A percentile compares a stretch with the other conserved stretches of the same genome.
Conservation (phyloP, 2,329 filamentous ascomycete genomes). For the Monosporascus ibericus region DNA sequence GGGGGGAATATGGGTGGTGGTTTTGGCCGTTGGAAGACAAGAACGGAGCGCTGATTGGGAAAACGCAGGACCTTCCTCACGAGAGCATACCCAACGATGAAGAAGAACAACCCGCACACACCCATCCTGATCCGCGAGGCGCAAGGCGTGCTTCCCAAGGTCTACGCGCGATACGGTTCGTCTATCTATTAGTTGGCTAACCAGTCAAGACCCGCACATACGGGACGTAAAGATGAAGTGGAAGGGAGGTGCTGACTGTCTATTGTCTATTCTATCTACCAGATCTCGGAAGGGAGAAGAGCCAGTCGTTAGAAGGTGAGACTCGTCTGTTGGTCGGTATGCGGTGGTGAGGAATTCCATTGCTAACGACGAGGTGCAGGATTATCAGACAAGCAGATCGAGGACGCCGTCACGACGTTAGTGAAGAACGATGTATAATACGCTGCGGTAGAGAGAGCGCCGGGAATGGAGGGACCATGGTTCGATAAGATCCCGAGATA, state of each 20-base stretch:
- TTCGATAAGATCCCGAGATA: too few relatives aligned
- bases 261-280: constrained; percentile 1
- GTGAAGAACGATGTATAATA: constrained; percentile 37
- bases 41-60: background rate
- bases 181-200: constrained; percentile 6
- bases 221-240: too few relatives aligned
- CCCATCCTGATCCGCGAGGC: constrained; percentile 96
- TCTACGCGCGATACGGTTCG: constrained; percentile 91
- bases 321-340: too few relatives aligned
- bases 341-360: too few relatives aligned
- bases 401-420: constrained; percentile 49
- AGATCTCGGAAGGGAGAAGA: constrained; percentile 54
- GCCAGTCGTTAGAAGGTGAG: constrained; percentile 47
- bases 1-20: too few relatives aligned
- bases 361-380: constrained; percentile 24
- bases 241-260: constrained; percentile 13
- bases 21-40: too few relatives aligned
- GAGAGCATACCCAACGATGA: constrained; percentile 94
- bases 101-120: constrained; percentile 93
- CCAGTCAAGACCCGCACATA: background rate
- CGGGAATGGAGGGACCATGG: too few relatives aligned
- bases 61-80: constrained; percentile 73
- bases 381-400: constrained; percentile 55
- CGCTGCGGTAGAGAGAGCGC: too few relatives aligned
- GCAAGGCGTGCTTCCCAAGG: constrained; percentile 71